Evolutionary conservation across 345 rosid genomes (phyloP), one percentile per base, ranked within the genome.

Genomic region (Gynandropsis gynandra): DNA sequence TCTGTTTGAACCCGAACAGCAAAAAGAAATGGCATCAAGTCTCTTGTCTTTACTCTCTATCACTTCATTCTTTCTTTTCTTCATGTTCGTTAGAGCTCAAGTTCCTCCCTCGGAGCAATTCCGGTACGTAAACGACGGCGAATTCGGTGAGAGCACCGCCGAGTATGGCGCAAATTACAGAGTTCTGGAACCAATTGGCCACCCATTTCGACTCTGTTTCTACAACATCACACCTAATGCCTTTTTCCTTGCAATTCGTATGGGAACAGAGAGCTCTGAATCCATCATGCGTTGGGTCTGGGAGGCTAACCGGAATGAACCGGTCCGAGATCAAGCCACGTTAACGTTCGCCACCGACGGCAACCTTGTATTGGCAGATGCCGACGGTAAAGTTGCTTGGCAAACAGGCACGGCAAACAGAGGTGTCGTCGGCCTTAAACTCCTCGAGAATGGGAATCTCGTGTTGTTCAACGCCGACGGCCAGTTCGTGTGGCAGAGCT

Each of bases 341-440:
- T 55, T 82, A 5, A 36, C 76, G 1, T 51, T 82, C 6, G 63
- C 73, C 0, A 53, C 47, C 0, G 73, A 76, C 0, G 89, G 83
- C 7, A 79, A 79, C 48, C 79, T 82, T 3, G 65, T 73, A 42
- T 42, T 75, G 32, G 79, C 79, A 4, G 42, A 82, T 10, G 63
- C 76, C 4, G 62, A 85, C 10, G 90, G 85, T 20, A 57, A 20
- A 2, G 29, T 80, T 3, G 87, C 73, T 0, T 82, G 90, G 87
- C 80, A 82, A 36, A 74, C 83, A 20, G 65, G 31, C 61, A 82
- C 90, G 0, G 63, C 75, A 13, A 73, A 74, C 39, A 80, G 71
- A 50, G 85, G 79, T 1, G 89, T 82, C 1, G 65, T 69, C 0
- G 80, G 80, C 0, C 59, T 80, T 63, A 36, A 62, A 13, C 4